Percentiles rank a stretch among this genome's conserved stretches.
Evolutionary conservation across 1,139 yeast genomes (phyloP).

Genomic region (Dujonia santamariae): DNA sequence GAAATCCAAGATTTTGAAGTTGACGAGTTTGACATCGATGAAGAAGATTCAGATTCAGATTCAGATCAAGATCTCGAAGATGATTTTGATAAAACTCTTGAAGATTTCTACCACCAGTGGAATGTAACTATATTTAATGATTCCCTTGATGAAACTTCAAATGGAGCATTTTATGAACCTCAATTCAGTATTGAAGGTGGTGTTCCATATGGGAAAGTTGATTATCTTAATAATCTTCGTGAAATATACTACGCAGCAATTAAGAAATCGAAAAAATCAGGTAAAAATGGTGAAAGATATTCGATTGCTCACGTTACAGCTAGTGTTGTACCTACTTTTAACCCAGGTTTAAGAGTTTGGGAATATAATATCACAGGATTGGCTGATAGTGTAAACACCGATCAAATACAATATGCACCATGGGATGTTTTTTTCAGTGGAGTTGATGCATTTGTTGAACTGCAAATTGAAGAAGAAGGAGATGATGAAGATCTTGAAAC

Average conservation of each 20-base stretch:
- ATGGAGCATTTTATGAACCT: constrained; percentile 1
- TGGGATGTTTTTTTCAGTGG: constrained; percentile 58
- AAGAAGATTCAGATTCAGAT: constrained; percentile 12
- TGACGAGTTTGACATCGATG: constrained; percentile 11
- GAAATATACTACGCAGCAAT: constrained; percentile 47
- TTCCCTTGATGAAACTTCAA: neutral
- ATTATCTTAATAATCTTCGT: constrained; percentile 56
- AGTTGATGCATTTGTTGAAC: constrained; percentile 32
- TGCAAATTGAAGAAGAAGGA: constrained; percentile 16
- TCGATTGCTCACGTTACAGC: constrained; percentile 69
- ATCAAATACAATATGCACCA: constrained; percentile 24
- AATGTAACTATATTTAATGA: constrained; percentile 1
- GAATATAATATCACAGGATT: constrained; percentile 72
- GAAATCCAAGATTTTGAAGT: constrained; percentile 6
- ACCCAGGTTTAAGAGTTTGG: constrained; percentile 82
- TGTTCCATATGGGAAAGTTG: constrained; percentile 62
- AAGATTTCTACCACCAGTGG: constrained; percentile 4
- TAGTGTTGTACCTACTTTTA: constrained; percentile 81
- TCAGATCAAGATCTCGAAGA: constrained; percentile 6
- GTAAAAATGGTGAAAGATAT: constrained; percentile 54
- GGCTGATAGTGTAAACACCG: constrained; percentile 17
- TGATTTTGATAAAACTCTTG: constrained; percentile 4
- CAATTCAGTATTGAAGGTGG: constrained; percentile 44
- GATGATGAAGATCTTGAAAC: constrained; percentile 11
- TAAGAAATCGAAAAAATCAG: constrained; percentile 43